Base-by-base conservation (phyloP, 2,329 filamentous ascomycete genomes). In the Decorospora gaudefroyi region DNA sequence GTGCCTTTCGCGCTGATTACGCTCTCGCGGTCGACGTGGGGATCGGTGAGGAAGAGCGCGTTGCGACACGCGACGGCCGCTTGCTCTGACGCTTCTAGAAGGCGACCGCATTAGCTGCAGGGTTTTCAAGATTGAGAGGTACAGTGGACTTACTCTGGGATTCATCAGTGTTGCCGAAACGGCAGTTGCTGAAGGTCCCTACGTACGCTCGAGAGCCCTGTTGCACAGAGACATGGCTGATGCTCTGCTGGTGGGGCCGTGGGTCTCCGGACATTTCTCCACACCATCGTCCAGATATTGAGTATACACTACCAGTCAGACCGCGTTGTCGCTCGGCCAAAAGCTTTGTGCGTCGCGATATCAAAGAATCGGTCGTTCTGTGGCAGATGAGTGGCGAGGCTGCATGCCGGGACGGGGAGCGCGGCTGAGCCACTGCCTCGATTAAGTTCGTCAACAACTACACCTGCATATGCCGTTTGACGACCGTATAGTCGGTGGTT, bases 1-100 rank as follows among this genome's bases (percentile, higher is more conserved):
- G 2, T 23, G 3, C 53, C 49, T 45, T 52, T 52, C 3, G 32
- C 28, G 22, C 21, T 47, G n/a, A 49, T 46, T 1, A 53, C 3
- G n/a, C 9, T 34, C 34, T 49, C 42, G 11, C 51, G 54, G 25
- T 55, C 44, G 19, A 40, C 11, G 10, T 37, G 4, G 17, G 45
- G 42, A 38, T 49, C 38, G 13, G 41, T 53, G 31, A 46, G 43
- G 38, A 41, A 46, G 40, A 56, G 32, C 6, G 53, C 49, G 11
- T 51, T 25, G 10, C 28, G 48, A 36, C 46, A 50, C 21, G 21
- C 40, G 18, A 27, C 23, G 17, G 45, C 34, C 15, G 37, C 44
- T 22, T 28, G 13, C 29, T 41, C n/a, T 32, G n/a, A 25, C 16
- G 36, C 29, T 30, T 40, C 15, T 41, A 13, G 17, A 34, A 9